Percentiles rank a stretch among this genome's conserved stretches.
Conservation (phyloP, 176 grass and related monocot species). For the Cenchrus americanus region DNA sequence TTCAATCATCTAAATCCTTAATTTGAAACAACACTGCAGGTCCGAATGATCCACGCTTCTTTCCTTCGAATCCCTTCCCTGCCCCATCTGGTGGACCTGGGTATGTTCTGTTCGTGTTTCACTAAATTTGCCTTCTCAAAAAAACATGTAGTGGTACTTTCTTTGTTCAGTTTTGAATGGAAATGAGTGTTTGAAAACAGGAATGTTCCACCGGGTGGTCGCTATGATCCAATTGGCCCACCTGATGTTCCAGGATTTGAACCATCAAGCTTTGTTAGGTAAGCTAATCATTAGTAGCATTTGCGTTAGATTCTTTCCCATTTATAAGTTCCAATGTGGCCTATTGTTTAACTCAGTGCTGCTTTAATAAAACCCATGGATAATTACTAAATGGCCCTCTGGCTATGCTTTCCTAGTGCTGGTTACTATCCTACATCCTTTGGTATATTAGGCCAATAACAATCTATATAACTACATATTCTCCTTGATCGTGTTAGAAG, state of each 20-base stretch:
- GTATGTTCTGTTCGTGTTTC: conserved; percentile 43
- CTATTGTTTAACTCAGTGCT: conserved; percentile 16
- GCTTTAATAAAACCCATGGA: conserved; percentile 21
- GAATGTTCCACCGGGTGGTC: conserved; percentile 57
- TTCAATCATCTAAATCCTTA: neutral
- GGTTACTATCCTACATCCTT: neutral
- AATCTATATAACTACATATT: neutral
- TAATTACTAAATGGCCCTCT: neutral
- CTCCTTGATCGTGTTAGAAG: neutral
- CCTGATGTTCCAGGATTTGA: conserved; percentile 91
- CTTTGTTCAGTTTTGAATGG: conserved; percentile 30
- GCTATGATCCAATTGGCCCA: conserved; percentile 83
- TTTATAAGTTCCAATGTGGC: conserved; percentile 19
- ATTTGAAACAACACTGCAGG: conserved; percentile 51
- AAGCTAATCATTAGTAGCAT: conserved; percentile 28
- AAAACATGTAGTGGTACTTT: neutral
- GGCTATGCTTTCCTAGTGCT: neutral
- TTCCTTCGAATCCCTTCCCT: conserved; percentile 63
- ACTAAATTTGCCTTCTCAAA: neutral
- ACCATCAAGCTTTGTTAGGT: conserved; percentile 82
- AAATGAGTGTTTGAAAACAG: conserved; percentile 52
- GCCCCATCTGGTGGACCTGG: conserved; percentile 47
- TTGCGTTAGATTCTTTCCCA: conserved; percentile 39
- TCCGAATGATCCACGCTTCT: conserved; percentile 83
- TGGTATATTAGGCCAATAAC: neutral